Evolutionary conservation across 176 grass and related monocot genomes (phyloP).

Genomic region (Cenchrus americanus): DNA sequence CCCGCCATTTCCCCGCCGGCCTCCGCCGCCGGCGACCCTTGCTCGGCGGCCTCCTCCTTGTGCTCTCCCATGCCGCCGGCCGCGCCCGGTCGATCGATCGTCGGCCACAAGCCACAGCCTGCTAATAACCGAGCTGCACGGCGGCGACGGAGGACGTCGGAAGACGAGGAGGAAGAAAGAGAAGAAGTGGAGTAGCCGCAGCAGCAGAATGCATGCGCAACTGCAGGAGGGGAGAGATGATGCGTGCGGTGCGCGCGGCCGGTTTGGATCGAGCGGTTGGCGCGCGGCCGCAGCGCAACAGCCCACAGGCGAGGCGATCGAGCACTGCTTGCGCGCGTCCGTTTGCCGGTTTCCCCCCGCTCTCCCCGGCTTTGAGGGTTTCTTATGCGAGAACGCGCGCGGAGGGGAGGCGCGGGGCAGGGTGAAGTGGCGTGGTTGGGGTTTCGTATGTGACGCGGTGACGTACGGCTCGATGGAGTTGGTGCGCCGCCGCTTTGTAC

Average conservation of each 20-base stretch:
- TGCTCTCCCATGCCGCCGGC: conserved; percentile 5
- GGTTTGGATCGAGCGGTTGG: background rate
- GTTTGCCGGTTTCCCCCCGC: too few relatives aligned
- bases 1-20: background rate
- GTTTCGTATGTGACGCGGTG: background rate
- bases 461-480: background rate
- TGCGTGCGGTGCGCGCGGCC: background rate
- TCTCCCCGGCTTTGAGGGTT: background rate
- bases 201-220: background rate
- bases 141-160: too few relatives aligned
- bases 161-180: background rate
- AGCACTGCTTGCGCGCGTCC: background rate
- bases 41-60: background rate
- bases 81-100: background rate
- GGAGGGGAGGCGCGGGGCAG: too few relatives aligned
- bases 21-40: too few relatives aligned
- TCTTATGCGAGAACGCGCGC: background rate
- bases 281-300: too few relatives aligned
- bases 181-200: background rate
- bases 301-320: background rate
- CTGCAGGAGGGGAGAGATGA: too few relatives aligned
- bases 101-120: background rate
- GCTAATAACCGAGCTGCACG: background rate
- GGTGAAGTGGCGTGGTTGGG: conserved; percentile 17
- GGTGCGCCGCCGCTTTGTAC: conserved; percentile 18